Conservation (phyloP, 108 stramenopile genomes). For the Nitzschia palea region DNA sequence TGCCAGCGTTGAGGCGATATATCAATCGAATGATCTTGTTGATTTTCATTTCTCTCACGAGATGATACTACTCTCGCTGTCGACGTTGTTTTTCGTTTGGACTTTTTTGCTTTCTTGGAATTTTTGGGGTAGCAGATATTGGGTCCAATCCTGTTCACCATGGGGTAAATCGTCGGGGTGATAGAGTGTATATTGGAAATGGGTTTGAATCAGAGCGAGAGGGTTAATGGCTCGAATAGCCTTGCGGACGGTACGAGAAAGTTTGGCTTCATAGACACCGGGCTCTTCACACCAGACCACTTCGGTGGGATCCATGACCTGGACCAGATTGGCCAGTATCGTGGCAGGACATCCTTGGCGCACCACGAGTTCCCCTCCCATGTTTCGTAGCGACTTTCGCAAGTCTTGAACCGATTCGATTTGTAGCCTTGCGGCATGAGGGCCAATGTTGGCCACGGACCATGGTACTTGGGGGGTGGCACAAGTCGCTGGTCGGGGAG, state of each 20-base stretch:
- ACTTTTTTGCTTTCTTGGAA: constrained; percentile 33
- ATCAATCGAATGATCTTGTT: constrained; percentile 5
- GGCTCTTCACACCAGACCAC: constrained; percentile 59
- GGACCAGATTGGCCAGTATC: constrained; percentile 39
- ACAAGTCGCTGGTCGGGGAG: constrained; percentile 40
- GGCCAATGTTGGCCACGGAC: constrained; percentile 40
- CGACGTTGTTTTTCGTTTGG: too few species aligned
- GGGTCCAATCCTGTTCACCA: constrained; percentile 41
- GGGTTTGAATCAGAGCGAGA: constrained; percentile 13
- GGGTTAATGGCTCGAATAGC: neutral
- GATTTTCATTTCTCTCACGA: neutral
- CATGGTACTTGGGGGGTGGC: neutral
- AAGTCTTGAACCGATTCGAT: constrained; percentile 51
- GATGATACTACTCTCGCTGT: too few species aligned
- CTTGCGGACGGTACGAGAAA: constrained; percentile 30
- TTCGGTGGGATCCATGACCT: constrained; percentile 32
- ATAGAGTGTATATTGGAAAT: constrained; percentile 45
- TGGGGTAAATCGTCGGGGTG: constrained; percentile 66
- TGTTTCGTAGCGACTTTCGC: constrained; percentile 12
- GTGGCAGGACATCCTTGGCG: constrained; percentile 47
- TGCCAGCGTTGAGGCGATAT: constrained; percentile 34
- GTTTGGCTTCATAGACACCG: constrained; percentile 46
- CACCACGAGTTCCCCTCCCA: constrained; percentile 53
- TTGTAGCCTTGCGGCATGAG: constrained; percentile 44
- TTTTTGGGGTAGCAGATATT: constrained; percentile 13